Percentiles rank a stretch among this genome's conserved stretches.
These are phyloP conservation scores for Jatropha podagrica DNA, from an alignment of 441 rosid species.

Conservation along the genomic window DNA sequence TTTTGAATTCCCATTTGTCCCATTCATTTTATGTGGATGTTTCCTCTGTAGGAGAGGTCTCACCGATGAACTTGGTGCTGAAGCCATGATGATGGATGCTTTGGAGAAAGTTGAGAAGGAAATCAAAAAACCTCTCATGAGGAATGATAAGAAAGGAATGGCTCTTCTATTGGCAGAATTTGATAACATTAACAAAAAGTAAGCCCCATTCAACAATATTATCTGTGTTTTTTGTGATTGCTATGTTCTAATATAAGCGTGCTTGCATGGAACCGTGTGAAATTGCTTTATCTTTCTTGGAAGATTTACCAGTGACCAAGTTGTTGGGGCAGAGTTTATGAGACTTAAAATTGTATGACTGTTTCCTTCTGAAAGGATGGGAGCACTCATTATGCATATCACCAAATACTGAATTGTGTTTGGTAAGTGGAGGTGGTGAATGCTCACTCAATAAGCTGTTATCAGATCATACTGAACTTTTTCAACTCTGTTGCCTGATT, in stretches of 20 bases:
- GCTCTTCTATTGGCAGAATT: constrained; percentile 80
- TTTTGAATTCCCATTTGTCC: background rate
- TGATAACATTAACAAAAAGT: constrained; percentile 92
- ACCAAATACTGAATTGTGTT: background rate
- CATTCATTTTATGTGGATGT: constrained; percentile 1
- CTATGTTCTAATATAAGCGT: background rate
- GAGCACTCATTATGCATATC: background rate
- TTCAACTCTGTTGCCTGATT: background rate
- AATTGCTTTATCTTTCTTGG: background rate
- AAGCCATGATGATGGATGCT: constrained; percentile 96
- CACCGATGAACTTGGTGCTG: constrained; percentile 80
- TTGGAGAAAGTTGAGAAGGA: constrained; percentile 92
- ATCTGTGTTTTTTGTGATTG: background rate
- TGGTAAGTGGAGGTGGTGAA: background rate
- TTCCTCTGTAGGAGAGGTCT: constrained; percentile 68
- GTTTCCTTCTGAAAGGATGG: background rate
- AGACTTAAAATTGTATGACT: background rate
- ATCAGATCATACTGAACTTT: background rate
- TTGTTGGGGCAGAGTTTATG: background rate
- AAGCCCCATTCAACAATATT: constrained; percentile 17
- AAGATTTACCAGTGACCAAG: background rate
- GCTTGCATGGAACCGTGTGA: background rate
- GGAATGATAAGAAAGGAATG: constrained; percentile 91
- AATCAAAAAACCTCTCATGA: constrained; percentile 90
- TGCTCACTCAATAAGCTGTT: background rate